Evolutionary conservation across 352 stramenopile genomes (phyloP), one percentile per base, ranked within the genome.

Genomic region (Phytopythium boreale): DNA sequence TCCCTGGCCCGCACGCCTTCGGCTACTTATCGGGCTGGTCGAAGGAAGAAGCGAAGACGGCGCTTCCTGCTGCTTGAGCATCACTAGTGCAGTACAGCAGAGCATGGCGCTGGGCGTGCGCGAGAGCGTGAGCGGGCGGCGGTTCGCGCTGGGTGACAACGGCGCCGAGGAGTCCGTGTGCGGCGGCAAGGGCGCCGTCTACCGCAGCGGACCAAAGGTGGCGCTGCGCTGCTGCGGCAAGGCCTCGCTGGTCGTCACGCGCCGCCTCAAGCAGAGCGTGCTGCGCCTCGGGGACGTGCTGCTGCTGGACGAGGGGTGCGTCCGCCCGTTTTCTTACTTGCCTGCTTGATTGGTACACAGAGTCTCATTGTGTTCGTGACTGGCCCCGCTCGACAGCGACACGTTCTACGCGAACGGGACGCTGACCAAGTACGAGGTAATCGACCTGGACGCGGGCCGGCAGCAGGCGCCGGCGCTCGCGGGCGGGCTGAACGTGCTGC

Each of bases 371-470:
- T n/a, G n/a, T n/a, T n/a, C n/a, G 19, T 39, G 34, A 14, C 29
- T 7, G 4, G 29, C 29, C 29, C 29, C 6, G 43, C 7, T 11
- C 27, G 19, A 20, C 50, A 86, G 76, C 2, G 87, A 95, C 69
- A 66, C 78, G 37, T 95, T 95, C 52, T 93, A 91, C 69, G 84
- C 83, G 47, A 93, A 92, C 58, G 87, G 87, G 3, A 93, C 87
- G 56, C 68, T 95, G 29, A 90, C 81, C 50, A 93, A 95, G 75
- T 95, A 95, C 71, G 75, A 89, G 51, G 83, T 95, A 14, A 69
- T 95, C 26, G 80, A 94, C 58, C 52, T 72, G 34, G 70, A 85
- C 57, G 67, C 64, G 0, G 29, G 22, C 11, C 47, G 47, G 47
- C 61, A 70, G 41, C 53, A 59, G n/a, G 69, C 74, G 24, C 0